Evolutionary conservation across 2,329 filamentous ascomycete species (phyloP).

Genomic region (Pestalotiopsis sp.): DNA sequence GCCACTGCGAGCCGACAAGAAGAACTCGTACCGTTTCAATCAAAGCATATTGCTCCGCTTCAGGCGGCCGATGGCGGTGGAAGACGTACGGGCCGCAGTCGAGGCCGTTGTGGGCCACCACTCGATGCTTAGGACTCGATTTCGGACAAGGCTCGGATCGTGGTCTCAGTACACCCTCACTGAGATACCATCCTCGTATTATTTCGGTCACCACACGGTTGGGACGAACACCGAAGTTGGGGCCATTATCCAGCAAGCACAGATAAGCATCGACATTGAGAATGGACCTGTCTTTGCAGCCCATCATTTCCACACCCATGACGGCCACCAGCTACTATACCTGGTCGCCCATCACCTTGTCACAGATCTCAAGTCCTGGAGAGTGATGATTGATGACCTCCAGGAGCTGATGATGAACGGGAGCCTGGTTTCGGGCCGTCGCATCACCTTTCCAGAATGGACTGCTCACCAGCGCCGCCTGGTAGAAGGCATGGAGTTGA

Average conservation of each 20-base stretch:
- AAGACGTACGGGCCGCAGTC: slow-evolving; percentile 50
- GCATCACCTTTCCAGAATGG: slow-evolving; percentile 54
- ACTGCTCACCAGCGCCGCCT: slow-evolving; percentile 46
- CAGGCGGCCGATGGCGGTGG: slow-evolving; percentile 40
- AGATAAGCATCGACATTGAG: slow-evolving; percentile 50
- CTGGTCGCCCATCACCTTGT: slow-evolving; percentile 55
- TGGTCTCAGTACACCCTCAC: slow-evolving; percentile 51
- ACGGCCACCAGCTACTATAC: slow-evolving; percentile 50
- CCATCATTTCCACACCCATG: slow-evolving; percentile 48
- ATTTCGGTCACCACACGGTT: slow-evolving; percentile 44
- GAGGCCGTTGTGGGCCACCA: slow-evolving; percentile 53
- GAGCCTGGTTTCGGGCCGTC: slow-evolving; percentile 44
- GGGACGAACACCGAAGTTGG: slow-evolving; percentile 44
- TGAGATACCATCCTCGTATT: slow-evolving; percentile 44
- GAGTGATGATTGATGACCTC: slow-evolving; percentile 51
- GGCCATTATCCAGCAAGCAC: slow-evolving; percentile 41
- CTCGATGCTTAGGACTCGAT: slow-evolving; percentile 54
- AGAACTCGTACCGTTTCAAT: slow-evolving; percentile 50
- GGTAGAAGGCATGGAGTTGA: slow-evolving; percentile 30
- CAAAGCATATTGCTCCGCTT: slow-evolving; percentile 52
- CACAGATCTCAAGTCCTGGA: slow-evolving; percentile 54
- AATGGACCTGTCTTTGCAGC: slow-evolving; percentile 53
- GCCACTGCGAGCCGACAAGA: slow-evolving; percentile 29
- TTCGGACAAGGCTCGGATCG: slow-evolving; percentile 37
- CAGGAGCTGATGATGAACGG: slow-evolving; percentile 51